A percentile compares a stretch with the other conserved stretches of the same genome.
Evolutionary conservation across 164 flowering plant genomes (phyloP).

Genomic region (Euptelea pleiosperma): DNA sequence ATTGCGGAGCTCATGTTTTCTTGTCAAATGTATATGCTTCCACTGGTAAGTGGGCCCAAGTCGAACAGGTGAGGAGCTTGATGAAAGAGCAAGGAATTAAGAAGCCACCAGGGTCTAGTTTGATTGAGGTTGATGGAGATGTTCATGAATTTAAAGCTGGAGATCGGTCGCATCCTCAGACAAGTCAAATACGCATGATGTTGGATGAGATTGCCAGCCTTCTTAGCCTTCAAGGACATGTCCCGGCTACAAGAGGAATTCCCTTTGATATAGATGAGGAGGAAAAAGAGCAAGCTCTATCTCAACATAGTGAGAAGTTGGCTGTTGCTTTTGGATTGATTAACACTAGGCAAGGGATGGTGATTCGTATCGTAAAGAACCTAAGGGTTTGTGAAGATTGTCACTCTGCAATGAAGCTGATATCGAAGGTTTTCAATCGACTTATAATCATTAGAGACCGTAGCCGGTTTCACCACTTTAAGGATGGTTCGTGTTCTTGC

Average conservation of each 20-base stretch:
- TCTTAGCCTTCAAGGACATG: slow-evolving; percentile 20
- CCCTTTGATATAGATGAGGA: slow-evolving; percentile 26
- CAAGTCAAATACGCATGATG: slow-evolving; percentile 19
- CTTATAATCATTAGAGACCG: slow-evolving; percentile 27
- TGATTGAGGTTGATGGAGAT: slow-evolving; percentile 25
- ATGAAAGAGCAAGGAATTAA: slow-evolving; percentile 28
- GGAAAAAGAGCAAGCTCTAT: slow-evolving; percentile 23
- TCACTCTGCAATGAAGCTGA: slow-evolving; percentile 26
- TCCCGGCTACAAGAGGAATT: slow-evolving; percentile 15
- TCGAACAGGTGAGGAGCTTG: slow-evolving; percentile 21
- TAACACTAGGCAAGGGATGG: slow-evolving; percentile 20
- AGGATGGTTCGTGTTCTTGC: slow-evolving; percentile 28
- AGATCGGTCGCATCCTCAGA: slow-evolving; percentile 21
- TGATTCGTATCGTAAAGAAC: slow-evolving; percentile 27
- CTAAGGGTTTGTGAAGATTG: slow-evolving; percentile 29
- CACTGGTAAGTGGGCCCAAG: slow-evolving; percentile 17
- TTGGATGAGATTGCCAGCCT: slow-evolving; percentile 24
- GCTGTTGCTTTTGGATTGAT: slow-evolving; percentile 33
- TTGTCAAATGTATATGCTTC: slow-evolving; percentile 30
- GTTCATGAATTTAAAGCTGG: slow-evolving; percentile 30
- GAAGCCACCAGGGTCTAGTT: slow-evolving; percentile 26
- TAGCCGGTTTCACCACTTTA: slow-evolving; percentile 29
- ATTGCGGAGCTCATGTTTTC: slow-evolving; percentile 30
- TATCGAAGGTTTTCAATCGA: slow-evolving; percentile 25
- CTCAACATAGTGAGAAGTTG: slow-evolving; percentile 27